phyloP scores from a whole-genome alignment of 768 basidiomycete species.

The Butyriboletus loyo region DNA sequence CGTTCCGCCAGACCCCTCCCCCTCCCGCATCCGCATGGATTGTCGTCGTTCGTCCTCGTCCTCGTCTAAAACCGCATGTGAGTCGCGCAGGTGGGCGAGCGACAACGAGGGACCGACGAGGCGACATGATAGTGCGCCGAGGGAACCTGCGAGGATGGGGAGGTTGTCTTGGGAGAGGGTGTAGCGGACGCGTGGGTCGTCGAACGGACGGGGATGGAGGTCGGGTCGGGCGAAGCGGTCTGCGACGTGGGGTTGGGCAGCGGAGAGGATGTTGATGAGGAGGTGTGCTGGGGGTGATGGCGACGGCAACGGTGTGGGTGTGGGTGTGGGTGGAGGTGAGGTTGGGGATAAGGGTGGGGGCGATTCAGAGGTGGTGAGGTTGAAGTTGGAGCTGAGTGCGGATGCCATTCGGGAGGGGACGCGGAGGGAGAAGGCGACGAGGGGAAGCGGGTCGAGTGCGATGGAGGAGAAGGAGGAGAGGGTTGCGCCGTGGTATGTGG shows the following conservation, averaged over 20 bases:
- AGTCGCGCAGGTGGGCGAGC: slow-evolving; percentile 50
- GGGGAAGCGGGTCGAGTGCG: slow-evolving; percentile 82
- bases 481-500: slow-evolving; percentile 80
- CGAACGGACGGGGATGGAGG: slow-evolving; percentile 60
- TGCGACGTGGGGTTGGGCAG: slow-evolving; percentile 60
- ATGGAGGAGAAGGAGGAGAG: slow-evolving; percentile 92
- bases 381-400: slow-evolving; percentile 39
- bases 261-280: slow-evolving; percentile 79
- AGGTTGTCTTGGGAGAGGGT: slow-evolving; percentile 49
- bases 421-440: slow-evolving; percentile 87
- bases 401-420: slow-evolving; percentile 86
- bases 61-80: neutral
- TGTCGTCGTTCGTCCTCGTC: neutral
- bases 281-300: slow-evolving; percentile 44
- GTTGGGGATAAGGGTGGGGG: too few species aligned
- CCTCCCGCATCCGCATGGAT: neutral
- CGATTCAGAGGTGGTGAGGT: too few species aligned
- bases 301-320: too few species aligned
- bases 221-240: slow-evolving; percentile 72
- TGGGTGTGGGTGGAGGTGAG: slow-evolving; percentile 1
- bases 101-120: slow-evolving; percentile 61
- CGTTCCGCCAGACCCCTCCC: slow-evolving; percentile 24
- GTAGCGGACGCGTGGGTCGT: slow-evolving; percentile 34
- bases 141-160: slow-evolving; percentile 53
- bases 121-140: slow-evolving; percentile 74